Evolutionary conservation across 176 grass and related monocot species (phyloP), one percentile per base, ranked within the genome.

Genomic region (Leersia perrieri): DNA sequence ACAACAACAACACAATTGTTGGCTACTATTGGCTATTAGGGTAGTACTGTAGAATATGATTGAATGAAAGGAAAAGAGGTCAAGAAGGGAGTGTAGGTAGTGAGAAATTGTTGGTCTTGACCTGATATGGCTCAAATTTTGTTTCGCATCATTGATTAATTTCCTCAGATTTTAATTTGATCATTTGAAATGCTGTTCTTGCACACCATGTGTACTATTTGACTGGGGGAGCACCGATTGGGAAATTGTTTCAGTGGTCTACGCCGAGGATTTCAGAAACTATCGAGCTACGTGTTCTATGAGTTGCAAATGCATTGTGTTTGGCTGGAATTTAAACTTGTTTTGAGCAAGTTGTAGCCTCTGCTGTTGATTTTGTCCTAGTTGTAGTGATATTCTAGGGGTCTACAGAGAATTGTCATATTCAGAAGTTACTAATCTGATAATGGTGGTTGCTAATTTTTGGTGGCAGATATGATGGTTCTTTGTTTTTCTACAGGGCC

Each of bases 331-430:
- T 28, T 44, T 31, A 40, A 28, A 42, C 28, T 20, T 38, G 3
- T 39, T 72, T 33, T 12, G 18, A 3, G 32, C 25, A 26, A 41
- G 7, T 1, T 49, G 1, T 9, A 32, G 25, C 35, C 32, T 26
- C 73, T 85, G 26, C 53, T 22, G 25, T 51, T 75, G 27, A 63
- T 70, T 31, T n/a, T 68, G 28, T n/a, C 74, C 1, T 62, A 62
- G 32, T 23, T 15, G 1, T 16, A 47, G n/a, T 5, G 9, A 28
- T 34, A 45, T 67, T 66, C 6, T 79, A 39, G 7, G 20, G 35
- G 23, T 74, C 9, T 67, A 67, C 14, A 13, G 10, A 15, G 31
- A 15, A 41, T 80, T 80, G 15, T 75, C 9, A 4, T n/a, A 38
- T 64, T 39, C 51, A 9, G 51, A 23, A 38, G 12, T 45, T 45